phyloP scores from a whole-genome alignment of 2,329 filamentous ascomycete genomes.

The Diaporthe vexans region DNA sequence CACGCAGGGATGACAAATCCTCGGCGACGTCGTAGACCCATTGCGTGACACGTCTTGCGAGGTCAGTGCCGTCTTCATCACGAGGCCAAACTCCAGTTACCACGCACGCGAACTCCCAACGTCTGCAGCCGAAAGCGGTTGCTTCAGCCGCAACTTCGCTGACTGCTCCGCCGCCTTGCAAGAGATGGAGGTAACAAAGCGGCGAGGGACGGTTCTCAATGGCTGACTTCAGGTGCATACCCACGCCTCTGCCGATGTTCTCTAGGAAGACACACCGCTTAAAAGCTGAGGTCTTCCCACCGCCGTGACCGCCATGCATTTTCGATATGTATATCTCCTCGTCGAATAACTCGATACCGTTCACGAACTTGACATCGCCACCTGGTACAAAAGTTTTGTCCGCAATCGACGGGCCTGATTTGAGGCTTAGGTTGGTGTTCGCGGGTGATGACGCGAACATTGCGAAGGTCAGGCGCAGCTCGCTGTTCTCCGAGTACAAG shows the following conservation, averaged over 20 bases:
- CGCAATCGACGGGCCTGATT: slow-evolving; percentile 38
- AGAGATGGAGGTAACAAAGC: slow-evolving; percentile 72
- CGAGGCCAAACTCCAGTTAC: slow-evolving; percentile 74
- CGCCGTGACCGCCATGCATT: slow-evolving; percentile 71
- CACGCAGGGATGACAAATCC: slow-evolving; percentile 63
- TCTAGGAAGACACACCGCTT: slow-evolving; percentile 75
- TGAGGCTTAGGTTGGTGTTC: slow-evolving; percentile 29
- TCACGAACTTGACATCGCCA: slow-evolving; percentile 52
- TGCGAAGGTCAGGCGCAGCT: slow-evolving; percentile 66
- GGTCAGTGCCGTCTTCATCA: slow-evolving; percentile 61
- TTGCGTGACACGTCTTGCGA: slow-evolving; percentile 53
- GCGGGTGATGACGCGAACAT: slow-evolving; percentile 57
- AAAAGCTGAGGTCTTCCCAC: slow-evolving; percentile 73
- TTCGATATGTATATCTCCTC: slow-evolving; percentile 71
- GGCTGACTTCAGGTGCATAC: slow-evolving; percentile 57
- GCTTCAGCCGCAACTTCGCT: slow-evolving; percentile 57
- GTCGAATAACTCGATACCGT: slow-evolving; percentile 68
- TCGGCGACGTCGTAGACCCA: slow-evolving; percentile 71
- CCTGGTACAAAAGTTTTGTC: slow-evolving; percentile 43
- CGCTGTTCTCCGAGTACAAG: slow-evolving; percentile 63
- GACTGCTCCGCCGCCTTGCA: slow-evolving; percentile 70
- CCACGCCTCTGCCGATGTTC: slow-evolving; percentile 55
- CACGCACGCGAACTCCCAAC: slow-evolving; percentile 76
- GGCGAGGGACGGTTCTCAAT: slow-evolving; percentile 63
- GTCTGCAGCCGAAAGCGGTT: slow-evolving; percentile 73